Base-by-base conservation (phyloP, 2,329 filamentous ascomycete species). In the Epichloe typhina region DNA sequence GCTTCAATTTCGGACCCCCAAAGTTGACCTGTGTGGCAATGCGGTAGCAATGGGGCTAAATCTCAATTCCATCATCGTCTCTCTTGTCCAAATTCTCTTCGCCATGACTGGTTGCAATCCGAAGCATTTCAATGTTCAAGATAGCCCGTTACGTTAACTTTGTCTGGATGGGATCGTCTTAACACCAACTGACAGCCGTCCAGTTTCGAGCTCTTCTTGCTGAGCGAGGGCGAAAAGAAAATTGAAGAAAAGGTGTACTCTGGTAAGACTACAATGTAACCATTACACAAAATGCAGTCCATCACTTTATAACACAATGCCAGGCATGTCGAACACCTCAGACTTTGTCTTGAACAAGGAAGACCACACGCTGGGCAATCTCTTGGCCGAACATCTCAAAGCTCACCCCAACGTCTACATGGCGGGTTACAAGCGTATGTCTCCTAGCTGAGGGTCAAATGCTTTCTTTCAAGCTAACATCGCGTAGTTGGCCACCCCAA, bases 331-430 rank as follows among this genome's bases (percentile, higher is more conserved):
- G 21, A 95, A 95, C 66, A 89, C 87, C n/a, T 86, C 88, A 9
- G 86, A 96, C 69, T 98, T 98, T 72, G 82, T 88, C 53, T 83
- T 98, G 70, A 88, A 88, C 70, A 97, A 96, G 69, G 93, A 98
- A 68, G 93, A 98, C 61, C 91, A 96, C 70, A 96, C 91, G 1
- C 79, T 98, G 26, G 93, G 84, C 60, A 96, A 98, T 67, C 77
- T 98, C 51, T 77, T 98, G 51, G 80, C 85, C 46, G 83, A 88
- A 62, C 87, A 91, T 61, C 84, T 98, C 52, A 83, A 93, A 71
- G 83, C 86, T 66, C 85, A 88, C 61, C 79, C 82, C 17, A 84
- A 94, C 64, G 86, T 98, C 59, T 74, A 85, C 60, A 95, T 97
- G 76, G 83, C 90, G 53, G 93, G 86, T 12, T 98, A 98, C 76